Conservation (phyloP, 108 stramenopile genomes). For the Aurantiochytrium sp. region DNA sequence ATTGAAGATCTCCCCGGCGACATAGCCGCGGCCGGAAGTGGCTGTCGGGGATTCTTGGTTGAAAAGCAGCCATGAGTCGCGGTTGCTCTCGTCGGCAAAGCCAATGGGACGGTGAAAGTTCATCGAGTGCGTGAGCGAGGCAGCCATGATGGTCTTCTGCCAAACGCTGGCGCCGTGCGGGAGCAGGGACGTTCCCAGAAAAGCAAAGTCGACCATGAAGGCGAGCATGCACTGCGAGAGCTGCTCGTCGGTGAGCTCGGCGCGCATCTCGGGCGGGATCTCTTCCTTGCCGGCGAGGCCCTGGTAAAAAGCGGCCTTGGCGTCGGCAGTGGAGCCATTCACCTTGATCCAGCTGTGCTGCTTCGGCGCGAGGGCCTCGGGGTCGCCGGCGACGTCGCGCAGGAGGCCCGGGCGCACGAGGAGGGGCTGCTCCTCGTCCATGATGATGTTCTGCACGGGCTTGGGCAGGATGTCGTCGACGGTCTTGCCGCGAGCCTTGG, state of each 20-base stretch:
- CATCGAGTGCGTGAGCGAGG: slow-evolving; percentile 1
- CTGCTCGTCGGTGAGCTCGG: slow-evolving; percentile 5
- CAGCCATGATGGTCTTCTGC: background rate
- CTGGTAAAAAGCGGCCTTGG: background rate
- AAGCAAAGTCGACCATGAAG: background rate
- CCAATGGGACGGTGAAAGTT: background rate
- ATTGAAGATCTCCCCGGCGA: background rate
- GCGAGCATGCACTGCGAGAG: background rate
- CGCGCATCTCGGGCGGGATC: background rate
- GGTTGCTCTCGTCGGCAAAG: background rate
- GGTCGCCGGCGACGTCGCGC: background rate
- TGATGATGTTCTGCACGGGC: background rate
- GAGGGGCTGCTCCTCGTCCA: background rate
- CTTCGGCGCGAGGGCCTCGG: background rate
- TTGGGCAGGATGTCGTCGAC: background rate
- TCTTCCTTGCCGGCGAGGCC: background rate
- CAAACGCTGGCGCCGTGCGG: background rate
- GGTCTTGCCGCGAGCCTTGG: background rate
- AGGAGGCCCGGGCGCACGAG: background rate
- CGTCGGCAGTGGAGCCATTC: background rate
- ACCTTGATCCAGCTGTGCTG: slow-evolving; percentile 5
- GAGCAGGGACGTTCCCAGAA: background rate
- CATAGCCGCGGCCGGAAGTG: background rate
- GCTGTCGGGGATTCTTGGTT: background rate
- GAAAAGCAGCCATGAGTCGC: background rate